A percentile compares a stretch with the other conserved stretches of the same genome.
phyloP scores from a whole-genome alignment of 106 monocot genomes.

The Cymbidium sinense region DNA sequence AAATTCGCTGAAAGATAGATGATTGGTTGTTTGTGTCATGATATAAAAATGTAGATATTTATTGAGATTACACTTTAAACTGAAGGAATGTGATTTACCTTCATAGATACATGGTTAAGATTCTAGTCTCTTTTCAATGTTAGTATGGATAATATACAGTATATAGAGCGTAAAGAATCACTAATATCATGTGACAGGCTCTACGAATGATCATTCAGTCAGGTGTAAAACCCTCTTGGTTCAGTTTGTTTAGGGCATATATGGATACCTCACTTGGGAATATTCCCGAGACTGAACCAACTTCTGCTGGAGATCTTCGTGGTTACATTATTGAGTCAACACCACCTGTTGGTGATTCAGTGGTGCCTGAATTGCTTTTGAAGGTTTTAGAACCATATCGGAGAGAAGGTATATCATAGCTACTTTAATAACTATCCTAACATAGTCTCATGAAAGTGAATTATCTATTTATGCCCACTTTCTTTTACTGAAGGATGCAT shows the following conservation, averaged over 20 bases:
- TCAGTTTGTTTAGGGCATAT: conserved; percentile 25
- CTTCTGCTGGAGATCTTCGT: conserved; percentile 65
- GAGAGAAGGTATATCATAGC: conserved; percentile 53
- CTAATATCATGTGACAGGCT: conserved; percentile 39
- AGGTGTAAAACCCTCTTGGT: conserved; percentile 92
- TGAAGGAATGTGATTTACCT: too few relatives aligned
- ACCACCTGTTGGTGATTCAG: conserved; percentile 87
- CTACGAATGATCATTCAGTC: conserved; percentile 88
- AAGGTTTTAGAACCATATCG: conserved; percentile 90
- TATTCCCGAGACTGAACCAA: conserved; percentile 35
- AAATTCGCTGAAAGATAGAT: background rate
- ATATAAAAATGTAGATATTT: background rate
- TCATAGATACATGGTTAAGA: too few relatives aligned
- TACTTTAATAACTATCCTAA: background rate
- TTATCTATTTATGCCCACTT: conserved; percentile 7
- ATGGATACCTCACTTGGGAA: conserved; percentile 23
- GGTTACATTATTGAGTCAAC: conserved; percentile 74
- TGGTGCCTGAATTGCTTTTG: conserved; percentile 89
- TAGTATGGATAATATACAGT: background rate
- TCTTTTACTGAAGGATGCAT: conserved; percentile 51
- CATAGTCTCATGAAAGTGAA: background rate
- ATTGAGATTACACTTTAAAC: too few relatives aligned
- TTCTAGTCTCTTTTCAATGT: too few relatives aligned
- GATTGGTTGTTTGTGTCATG: background rate
- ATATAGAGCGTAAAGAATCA: background rate